Conservation (phyloP, 1,139 yeast species). For the Pichia sp. region DNA sequence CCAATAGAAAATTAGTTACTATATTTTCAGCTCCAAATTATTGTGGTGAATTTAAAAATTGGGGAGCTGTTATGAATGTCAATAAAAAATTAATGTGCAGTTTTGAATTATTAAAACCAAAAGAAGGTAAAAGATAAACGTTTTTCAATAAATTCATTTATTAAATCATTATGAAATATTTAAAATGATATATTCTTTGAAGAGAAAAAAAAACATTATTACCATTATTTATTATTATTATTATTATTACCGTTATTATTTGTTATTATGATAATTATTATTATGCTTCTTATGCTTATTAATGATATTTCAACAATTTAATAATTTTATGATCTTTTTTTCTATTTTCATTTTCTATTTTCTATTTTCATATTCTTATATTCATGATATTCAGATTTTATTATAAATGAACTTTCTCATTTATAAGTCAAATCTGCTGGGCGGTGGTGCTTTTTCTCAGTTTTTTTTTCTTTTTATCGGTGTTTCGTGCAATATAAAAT, state of each 20-base stretch:
- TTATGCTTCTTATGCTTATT: no score
- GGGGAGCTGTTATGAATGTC: conserved; percentile 89
- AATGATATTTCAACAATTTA: no score
- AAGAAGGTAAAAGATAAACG: conserved; percentile 6
- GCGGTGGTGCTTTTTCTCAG: neutral
- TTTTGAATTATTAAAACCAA: conserved; percentile 70
- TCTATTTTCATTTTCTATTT: neutral
- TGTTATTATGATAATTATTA: no score
- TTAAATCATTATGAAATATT: no score
- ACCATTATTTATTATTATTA: no score
- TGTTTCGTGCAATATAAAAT: neutral
- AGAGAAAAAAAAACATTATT: no score
- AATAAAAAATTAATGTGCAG: conserved; percentile 72
- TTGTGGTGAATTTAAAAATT: conserved; percentile 86
- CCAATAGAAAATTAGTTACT: conserved; percentile 70
- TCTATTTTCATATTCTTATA: neutral
- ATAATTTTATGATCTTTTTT: no score
- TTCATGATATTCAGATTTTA: neutral
- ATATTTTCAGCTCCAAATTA: conserved; percentile 86
- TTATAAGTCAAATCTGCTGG: neutral
- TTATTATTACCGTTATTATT: neutral
- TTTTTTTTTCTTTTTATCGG: neutral
- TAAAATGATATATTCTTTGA: no score
- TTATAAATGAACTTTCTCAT: no score
- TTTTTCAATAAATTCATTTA: no score